Conservation (phyloP, 306 rosid species). For the Arachis hypogaea region DNA sequence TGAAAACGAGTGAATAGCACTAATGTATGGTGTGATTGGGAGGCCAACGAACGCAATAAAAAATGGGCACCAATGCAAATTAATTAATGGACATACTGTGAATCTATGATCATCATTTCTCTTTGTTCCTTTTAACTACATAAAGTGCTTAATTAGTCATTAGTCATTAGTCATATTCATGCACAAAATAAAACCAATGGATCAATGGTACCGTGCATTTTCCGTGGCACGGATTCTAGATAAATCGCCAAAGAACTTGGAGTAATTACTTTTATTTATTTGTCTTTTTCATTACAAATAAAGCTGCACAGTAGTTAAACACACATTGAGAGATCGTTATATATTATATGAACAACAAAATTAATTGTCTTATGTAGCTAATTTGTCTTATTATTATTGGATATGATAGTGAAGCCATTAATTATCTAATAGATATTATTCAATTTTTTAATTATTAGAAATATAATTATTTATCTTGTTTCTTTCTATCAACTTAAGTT, state of each 20-base stretch:
- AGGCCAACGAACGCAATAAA: background rate
- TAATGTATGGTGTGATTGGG: background rate
- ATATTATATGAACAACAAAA: too few relatives aligned
- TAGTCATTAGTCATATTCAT: background rate
- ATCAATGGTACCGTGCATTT: background rate
- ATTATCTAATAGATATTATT: too few relatives aligned
- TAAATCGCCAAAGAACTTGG: conserved; percentile 19
- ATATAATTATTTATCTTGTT: too few relatives aligned
- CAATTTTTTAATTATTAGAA: too few relatives aligned
- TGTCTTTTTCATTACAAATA: too few relatives aligned
- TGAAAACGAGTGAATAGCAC: background rate
- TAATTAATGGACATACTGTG: background rate
- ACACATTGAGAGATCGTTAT: too few relatives aligned
- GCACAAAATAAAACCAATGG: background rate
- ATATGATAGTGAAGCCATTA: too few relatives aligned
- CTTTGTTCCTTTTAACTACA: background rate
- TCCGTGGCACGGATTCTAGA: conserved; percentile 34
- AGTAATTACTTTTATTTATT: background rate
- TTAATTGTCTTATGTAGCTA: too few relatives aligned
- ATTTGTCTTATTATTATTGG: too few relatives aligned
- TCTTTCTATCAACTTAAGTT: too few relatives aligned
- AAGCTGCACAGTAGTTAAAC: too few relatives aligned
- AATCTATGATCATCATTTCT: background rate
- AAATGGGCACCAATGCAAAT: conserved; percentile 10
- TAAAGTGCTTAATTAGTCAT: background rate